A percentile compares a stretch with the other conserved stretches of the same genome.
Evolutionary conservation across 305 asterid species (phyloP).

Genomic region (Ajuga reptans): DNA sequence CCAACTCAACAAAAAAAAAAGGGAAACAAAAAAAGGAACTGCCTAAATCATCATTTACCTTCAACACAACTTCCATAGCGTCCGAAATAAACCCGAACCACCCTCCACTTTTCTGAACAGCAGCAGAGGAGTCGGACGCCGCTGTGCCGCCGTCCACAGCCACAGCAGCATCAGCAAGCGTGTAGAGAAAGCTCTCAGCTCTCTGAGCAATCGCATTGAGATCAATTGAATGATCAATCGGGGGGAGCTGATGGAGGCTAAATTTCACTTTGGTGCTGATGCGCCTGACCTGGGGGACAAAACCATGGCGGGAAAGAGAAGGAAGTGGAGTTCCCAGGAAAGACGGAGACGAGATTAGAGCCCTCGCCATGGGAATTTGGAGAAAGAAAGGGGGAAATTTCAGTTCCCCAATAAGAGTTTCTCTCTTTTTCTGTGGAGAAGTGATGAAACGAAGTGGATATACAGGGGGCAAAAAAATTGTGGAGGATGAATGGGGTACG

Average conservation of each 20-base stretch:
- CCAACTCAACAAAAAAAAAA: not conserved
- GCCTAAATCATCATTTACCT: conserved; percentile 35
- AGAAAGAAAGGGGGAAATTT: not conserved
- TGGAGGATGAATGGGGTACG: conserved; percentile 27
- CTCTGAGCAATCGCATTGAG: conserved; percentile 43
- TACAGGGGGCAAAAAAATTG: conserved; percentile 16
- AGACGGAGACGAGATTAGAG: conserved; percentile 62
- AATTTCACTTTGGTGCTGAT: conserved; percentile 48
- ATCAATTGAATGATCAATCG: conserved; percentile 42
- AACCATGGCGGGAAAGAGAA: conserved; percentile 42
- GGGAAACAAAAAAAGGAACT: not conserved
- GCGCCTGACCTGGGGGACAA: conserved; percentile 34
- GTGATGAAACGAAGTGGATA: conserved; percentile 12
- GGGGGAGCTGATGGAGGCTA: conserved; percentile 66
- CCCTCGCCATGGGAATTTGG: conserved; percentile 61
- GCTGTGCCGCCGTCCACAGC: conserved; percentile 44
- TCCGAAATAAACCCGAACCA: conserved; percentile 97
- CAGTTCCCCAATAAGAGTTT: not conserved
- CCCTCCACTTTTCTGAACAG: conserved; percentile 66
- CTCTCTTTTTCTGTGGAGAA: conserved; percentile 8
- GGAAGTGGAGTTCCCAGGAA: conserved; percentile 61
- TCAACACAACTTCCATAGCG: conserved; percentile 88
- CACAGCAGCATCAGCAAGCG: conserved; percentile 90
- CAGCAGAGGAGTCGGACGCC: conserved; percentile 33
- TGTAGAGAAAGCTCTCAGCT: conserved; percentile 76